Conservation (phyloP, 1,139 yeast species). For the Scheffersomyces insectosa region DNA sequence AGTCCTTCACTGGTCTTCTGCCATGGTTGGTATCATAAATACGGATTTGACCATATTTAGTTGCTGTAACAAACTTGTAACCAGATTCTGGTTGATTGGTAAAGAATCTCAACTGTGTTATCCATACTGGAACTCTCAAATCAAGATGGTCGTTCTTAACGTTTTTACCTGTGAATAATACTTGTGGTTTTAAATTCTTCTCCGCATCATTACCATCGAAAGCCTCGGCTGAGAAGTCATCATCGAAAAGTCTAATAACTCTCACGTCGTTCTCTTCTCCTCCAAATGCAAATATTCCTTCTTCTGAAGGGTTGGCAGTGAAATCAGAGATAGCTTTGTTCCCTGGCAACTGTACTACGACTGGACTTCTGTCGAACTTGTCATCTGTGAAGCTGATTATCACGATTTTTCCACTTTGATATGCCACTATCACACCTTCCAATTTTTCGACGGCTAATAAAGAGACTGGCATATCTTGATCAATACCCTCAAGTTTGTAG, state of each 20-base stretch:
- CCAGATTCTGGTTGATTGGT: slow-evolving; percentile 22
- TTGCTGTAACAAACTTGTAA: slow-evolving; percentile 58
- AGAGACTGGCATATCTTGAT: slow-evolving; percentile 34
- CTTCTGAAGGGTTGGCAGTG: slow-evolving; percentile 42
- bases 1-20: slow-evolving; percentile 55
- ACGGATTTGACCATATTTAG: slow-evolving; percentile 70
- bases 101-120: slow-evolving; percentile 51
- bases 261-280: slow-evolving; percentile 72
- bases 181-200: slow-evolving; percentile 22
- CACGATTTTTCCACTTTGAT: slow-evolving; percentile 51
- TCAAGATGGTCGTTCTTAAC: slow-evolving; percentile 68
- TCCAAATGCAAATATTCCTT: slow-evolving; percentile 63
- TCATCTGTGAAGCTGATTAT: slow-evolving; percentile 36
- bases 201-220: slow-evolving; percentile 10
- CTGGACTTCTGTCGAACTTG: slow-evolving; percentile 30
- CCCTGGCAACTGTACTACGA: slow-evolving; percentile 28
- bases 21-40: slow-evolving; percentile 61
- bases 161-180: slow-evolving; percentile 58
- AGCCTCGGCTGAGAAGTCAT: slow-evolving; percentile 17
- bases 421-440: slow-evolving; percentile 39
- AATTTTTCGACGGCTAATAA: slow-evolving; percentile 27
- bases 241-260: slow-evolving; percentile 44
- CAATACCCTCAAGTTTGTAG: slow-evolving; percentile 23
- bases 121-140: slow-evolving; percentile 68
- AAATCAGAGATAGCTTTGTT: slow-evolving; percentile 51